These are phyloP conservation scores for Clitocybe nebularis DNA, from an alignment of 1,284 basidiomycete genomes.

Conservation along the genomic window DNA sequence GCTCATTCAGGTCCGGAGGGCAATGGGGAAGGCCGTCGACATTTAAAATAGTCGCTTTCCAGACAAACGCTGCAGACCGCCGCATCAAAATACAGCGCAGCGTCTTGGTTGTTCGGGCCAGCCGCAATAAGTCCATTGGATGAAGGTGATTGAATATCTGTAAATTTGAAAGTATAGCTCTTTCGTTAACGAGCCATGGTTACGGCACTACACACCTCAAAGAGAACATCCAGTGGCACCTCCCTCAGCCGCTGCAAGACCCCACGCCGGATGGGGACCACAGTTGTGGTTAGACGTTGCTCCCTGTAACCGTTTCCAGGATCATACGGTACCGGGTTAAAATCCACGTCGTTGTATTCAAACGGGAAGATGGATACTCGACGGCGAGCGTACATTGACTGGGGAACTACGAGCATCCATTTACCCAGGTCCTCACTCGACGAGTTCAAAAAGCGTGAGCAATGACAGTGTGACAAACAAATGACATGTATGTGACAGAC, in stretches of 20 bases:
- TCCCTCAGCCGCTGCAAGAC: conserved; percentile 11
- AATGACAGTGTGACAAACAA: not conserved
- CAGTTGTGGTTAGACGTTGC: too few relatives aligned
- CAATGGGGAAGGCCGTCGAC: conserved; percentile 32
- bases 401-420: too few relatives aligned
- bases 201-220: conserved; percentile 14
- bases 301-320: too few relatives aligned
- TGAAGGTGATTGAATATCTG: conserved; percentile 23
- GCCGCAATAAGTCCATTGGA: conserved; percentile 23
- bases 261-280: too few relatives aligned
- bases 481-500: not conserved
- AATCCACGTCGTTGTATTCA: too few relatives aligned
- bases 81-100: conserved; percentile 21
- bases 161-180: not conserved
- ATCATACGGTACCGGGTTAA: too few relatives aligned
- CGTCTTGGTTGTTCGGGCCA: conserved; percentile 22
- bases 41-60: conserved; percentile 33
- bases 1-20: conserved; percentile 33
- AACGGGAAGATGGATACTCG: too few relatives aligned
- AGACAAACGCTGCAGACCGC: conserved; percentile 22
- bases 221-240: conserved; percentile 16
- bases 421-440: too few relatives aligned
- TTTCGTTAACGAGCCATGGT: too few relatives aligned
- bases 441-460: not conserved
- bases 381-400: too few relatives aligned